Conservation (phyloP, 2,329 filamentous ascomycete genomes). For the Aspergillus sp. region DNA sequence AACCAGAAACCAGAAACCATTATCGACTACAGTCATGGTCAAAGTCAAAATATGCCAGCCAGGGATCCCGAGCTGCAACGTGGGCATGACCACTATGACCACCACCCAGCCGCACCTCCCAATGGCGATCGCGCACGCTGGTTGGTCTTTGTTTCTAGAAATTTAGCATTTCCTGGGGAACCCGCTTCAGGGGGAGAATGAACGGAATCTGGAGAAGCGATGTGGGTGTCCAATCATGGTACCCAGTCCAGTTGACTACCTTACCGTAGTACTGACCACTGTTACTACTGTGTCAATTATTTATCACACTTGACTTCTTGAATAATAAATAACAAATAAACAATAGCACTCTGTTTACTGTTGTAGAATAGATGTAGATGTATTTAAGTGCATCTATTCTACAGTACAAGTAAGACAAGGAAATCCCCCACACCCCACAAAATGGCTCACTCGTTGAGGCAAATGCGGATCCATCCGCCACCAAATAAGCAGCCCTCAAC, state of each 20-base stretch:
- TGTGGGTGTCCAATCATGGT: not conserved
- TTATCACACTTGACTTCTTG: not conserved
- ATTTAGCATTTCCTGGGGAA: not conserved
- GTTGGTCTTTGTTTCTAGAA: not conserved
- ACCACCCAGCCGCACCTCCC: too few species aligned
- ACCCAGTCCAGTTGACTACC: not conserved
- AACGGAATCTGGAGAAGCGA: not conserved
- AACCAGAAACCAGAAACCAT: too few species aligned
- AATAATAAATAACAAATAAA: not conserved
- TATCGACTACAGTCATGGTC: too few species aligned
- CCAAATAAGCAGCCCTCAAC: not conserved
- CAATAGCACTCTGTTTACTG: not conserved
- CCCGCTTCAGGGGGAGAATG: not conserved
- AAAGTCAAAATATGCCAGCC: too few species aligned
- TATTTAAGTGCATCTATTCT: not conserved
- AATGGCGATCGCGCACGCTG: not conserved
- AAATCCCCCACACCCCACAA: not conserved
- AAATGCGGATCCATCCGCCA: conserved; percentile 1
- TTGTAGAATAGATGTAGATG: not conserved
- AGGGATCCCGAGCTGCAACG: too few species aligned
- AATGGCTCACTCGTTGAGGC: not conserved
- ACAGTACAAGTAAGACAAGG: not conserved
- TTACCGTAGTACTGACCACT: not conserved
- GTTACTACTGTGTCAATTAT: not conserved
- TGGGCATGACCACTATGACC: too few species aligned